These are phyloP conservation scores for Eucommia ulmoides DNA, from an alignment of 257 asterid genomes.

Conservation along the genomic window DNA sequence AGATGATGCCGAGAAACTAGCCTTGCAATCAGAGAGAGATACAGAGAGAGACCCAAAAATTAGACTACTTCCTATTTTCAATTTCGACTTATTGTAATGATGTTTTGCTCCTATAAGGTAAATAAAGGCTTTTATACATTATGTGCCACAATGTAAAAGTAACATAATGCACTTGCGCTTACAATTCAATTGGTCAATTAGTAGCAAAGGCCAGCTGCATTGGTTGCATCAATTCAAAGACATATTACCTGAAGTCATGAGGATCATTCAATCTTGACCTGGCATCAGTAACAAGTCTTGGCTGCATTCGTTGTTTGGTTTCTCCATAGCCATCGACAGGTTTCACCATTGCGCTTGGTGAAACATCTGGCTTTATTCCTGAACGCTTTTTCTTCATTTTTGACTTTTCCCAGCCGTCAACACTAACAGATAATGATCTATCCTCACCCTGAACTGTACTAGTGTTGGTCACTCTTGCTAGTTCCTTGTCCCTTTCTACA, in stretches of 20 bases:
- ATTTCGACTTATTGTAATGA: no score
- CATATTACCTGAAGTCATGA: slow-evolving; percentile 61
- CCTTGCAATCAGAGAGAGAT: no score
- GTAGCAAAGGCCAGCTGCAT: not conserved
- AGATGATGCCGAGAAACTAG: no score
- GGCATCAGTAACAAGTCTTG: slow-evolving; percentile 47
- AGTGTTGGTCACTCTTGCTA: slow-evolving; percentile 41
- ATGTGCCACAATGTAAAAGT: no score
- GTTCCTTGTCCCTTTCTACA: slow-evolving; percentile 62
- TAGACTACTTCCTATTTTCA: no score
- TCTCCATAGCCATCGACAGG: slow-evolving; percentile 60
- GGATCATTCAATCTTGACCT: slow-evolving; percentile 58
- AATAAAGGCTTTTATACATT: no score
- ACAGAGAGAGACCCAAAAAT: no score
- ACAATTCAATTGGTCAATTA: not conserved
- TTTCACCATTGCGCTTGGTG: slow-evolving; percentile 33
- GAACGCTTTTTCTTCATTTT: slow-evolving; percentile 94
- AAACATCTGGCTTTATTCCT: slow-evolving; percentile 63
- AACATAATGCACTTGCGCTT: not conserved
- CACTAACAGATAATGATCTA: slow-evolving; percentile 38
- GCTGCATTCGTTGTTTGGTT: slow-evolving; percentile 58
- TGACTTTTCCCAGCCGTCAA: slow-evolving; percentile 87
- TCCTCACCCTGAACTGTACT: slow-evolving; percentile 51
- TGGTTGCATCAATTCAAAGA: not conserved
- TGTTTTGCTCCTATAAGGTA: no score